Percentiles rank a stretch among this genome's conserved stretches.
Conservation (phyloP, 345 rosid species). For the Eucalyptus urophylla region DNA sequence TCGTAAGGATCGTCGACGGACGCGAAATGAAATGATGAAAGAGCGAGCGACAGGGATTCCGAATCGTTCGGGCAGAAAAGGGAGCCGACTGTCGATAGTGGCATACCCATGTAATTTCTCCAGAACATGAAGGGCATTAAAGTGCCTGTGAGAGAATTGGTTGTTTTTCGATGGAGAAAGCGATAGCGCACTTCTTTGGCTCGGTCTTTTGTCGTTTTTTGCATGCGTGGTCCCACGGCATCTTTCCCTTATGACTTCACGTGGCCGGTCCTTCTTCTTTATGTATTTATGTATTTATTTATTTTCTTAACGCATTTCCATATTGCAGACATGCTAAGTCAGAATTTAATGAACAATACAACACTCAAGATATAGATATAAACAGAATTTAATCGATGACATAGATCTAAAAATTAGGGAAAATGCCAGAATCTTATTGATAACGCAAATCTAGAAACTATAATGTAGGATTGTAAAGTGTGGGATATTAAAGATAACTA, state of each 20-base stretch:
- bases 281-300: background rate
- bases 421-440: too few species aligned
- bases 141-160: background rate
- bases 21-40: background rate
- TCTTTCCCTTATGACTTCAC: background rate
- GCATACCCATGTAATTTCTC: background rate
- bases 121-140: background rate
- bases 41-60: background rate
- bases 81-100: background rate
- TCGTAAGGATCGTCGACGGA: background rate
- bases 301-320: background rate
- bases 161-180: background rate
- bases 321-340: background rate
- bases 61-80: background rate
- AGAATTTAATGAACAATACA: background rate
- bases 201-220: background rate
- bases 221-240: background rate
- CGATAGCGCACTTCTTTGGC: background rate
- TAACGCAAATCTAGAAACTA: background rate
- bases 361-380: background rate
- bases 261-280: background rate
- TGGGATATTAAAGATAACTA: background rate
- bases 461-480: background rate
- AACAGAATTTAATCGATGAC: too few species aligned
- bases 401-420: background rate